Evolutionary conservation across 208 protist species (phyloP).

Genomic region (Trypanosoma congolense): DNA sequence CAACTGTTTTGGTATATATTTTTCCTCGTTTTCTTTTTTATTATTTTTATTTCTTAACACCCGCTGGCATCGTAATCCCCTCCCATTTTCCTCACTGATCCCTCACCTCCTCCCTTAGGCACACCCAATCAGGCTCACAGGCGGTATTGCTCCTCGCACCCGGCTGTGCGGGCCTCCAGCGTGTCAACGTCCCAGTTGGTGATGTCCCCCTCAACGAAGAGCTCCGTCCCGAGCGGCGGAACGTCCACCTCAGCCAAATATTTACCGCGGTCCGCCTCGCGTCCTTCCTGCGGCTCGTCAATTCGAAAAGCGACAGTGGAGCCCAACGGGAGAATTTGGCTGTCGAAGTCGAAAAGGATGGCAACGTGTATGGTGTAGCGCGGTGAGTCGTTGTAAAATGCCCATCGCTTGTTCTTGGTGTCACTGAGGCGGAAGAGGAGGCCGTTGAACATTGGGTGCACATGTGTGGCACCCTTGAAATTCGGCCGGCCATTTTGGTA

Average conservation of each 20-base stretch:
- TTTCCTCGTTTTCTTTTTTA: conserved; percentile 16
- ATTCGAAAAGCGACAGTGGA: conserved; percentile 66
- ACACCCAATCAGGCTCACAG: conserved; percentile 27
- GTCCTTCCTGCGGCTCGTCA: conserved; percentile 67
- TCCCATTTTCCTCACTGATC: not conserved
- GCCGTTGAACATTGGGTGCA: conserved; percentile 73
- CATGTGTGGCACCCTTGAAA: conserved; percentile 28
- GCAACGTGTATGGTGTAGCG: conserved; percentile 71
- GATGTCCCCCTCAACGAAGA: conserved; percentile 66
- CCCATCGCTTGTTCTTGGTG: conserved; percentile 45
- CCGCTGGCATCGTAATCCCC: too few species aligned
- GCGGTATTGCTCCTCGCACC: conserved; percentile 56
- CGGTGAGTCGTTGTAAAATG: conserved; percentile 78
- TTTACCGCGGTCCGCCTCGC: conserved; percentile 73
- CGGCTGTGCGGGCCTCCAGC: conserved; percentile 56
- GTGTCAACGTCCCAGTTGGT: conserved; percentile 79
- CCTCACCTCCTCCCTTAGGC: not conserved
- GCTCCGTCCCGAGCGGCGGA: conserved; percentile 50
- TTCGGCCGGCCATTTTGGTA: conserved; percentile 61
- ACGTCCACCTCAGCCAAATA: conserved; percentile 77
- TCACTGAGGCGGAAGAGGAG: conserved; percentile 64
- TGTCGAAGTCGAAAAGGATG: conserved; percentile 83
- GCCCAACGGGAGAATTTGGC: conserved; percentile 64
- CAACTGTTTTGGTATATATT: conserved; percentile 6
- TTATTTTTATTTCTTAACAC: conserved; percentile 12